Evolutionary conservation across 2,329 filamentous ascomycete genomes (phyloP), one percentile per base, ranked within the genome.

Genomic region (Ceratocystis cubensis): DNA sequence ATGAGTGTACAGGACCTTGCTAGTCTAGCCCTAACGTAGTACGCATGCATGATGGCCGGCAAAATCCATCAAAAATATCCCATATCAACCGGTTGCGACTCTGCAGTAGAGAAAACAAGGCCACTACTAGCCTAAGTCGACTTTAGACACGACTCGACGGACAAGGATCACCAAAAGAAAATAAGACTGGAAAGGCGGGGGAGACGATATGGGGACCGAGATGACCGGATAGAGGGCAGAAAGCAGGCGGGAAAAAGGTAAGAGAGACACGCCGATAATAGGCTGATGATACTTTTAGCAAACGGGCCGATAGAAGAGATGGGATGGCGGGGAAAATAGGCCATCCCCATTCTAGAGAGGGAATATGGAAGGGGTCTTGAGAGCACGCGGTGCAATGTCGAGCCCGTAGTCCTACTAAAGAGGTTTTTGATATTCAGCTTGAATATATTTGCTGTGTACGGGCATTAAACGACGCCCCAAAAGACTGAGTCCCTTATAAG

Each of bases 301-400:
- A 61, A 65, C 64, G 64, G 64, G 30, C 64, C 64, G 64, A 65
- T 59, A 61, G n/a, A 65, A 44, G 50, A 17, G n/a, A 45, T 25
- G 17, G 8, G 22, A 44, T 17, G 37, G 37, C 17, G 22, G 44
- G 17, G 15, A 20, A 33, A 8, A 3, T 59, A 7, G 13, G 48
- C 7, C 22, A 22, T 8, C 10, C 17, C 48, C 5, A 53, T 41
- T 41, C 13, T 41, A 15, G 4, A 15, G 37, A 41, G 37, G n/a
- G 46, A 48, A 7, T 48, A 48, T 48, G n/a, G 46, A 10, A 17
- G 20, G 46, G 17, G 46, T n/a, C 17, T 48, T 20, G 6, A 20
- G 7, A n/a, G 17, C 8, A n/a, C 20, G 46, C 17, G 5, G 17
- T 5, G 6, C 17, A 17, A 20, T 48, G n/a, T n/a, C 46, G n/a